phyloP scores from a whole-genome alignment of 371 early-diverging fungal genomes.

The Mucor mucedo region DNA sequence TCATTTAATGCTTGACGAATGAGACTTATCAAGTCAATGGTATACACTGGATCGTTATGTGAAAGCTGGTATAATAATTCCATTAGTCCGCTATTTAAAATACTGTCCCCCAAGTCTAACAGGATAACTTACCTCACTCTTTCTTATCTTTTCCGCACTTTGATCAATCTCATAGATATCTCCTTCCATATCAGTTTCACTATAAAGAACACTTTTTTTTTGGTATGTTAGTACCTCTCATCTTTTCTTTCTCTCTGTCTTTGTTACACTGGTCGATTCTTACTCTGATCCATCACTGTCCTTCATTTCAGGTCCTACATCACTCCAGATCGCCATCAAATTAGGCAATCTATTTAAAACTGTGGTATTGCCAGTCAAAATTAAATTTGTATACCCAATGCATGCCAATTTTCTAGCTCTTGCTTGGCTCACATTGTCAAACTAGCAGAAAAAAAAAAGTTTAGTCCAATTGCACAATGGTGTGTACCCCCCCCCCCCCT shows the following conservation, averaged over 20 bases:
- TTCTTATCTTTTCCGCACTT: slow-evolving; percentile 55
- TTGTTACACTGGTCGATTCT: slow-evolving; percentile 4
- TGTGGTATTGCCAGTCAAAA: slow-evolving; percentile 56
- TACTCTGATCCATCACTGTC: slow-evolving; percentile 67
- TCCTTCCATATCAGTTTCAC: slow-evolving; percentile 66
- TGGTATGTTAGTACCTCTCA: background rate
- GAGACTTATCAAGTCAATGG: slow-evolving; percentile 55
- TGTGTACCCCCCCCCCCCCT: background rate
- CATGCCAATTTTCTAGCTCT: slow-evolving; percentile 76
- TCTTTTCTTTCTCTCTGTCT: too few species aligned
- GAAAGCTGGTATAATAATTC: slow-evolving; percentile 34
- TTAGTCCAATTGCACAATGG: background rate
- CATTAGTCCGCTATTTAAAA: too few species aligned
- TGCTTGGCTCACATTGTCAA: slow-evolving; percentile 77
- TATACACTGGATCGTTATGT: slow-evolving; percentile 63
- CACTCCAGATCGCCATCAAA: slow-evolving; percentile 68
- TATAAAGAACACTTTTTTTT: slow-evolving; percentile 57
- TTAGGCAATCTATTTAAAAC: slow-evolving; percentile 53
- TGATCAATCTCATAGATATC: slow-evolving; percentile 61
- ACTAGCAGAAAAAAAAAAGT: slow-evolving; percentile 42
- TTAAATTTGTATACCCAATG: slow-evolving; percentile 68
- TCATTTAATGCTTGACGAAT: slow-evolving; percentile 54
- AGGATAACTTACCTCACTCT: slow-evolving; percentile 35
- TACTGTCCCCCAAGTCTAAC: too few species aligned
- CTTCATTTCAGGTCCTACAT: slow-evolving; percentile 66